phyloP scores from a whole-genome alignment of 2,329 filamentous ascomycete genomes.

The Calonectria pseudoreteaudii region DNA sequence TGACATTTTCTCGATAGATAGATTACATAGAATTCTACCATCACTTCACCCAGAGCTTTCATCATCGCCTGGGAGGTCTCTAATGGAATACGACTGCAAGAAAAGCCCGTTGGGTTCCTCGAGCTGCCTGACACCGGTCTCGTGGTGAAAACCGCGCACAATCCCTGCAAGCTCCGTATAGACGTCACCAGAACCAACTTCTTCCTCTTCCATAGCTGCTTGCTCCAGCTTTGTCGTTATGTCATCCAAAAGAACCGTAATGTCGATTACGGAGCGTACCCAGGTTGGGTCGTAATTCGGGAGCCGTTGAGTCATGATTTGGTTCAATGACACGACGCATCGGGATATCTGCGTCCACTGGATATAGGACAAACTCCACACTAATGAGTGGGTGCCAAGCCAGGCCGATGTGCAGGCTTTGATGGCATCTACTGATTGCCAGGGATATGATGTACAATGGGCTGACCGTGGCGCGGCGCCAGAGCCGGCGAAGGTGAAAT shows the following conservation, averaged over 20 bases:
- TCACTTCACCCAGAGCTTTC: background rate
- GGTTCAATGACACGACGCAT: background rate
- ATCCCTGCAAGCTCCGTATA: background rate
- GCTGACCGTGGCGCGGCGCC: background rate
- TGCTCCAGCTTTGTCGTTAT: background rate
- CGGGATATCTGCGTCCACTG: background rate
- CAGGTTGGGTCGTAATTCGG: background rate
- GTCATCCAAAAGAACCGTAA: background rate
- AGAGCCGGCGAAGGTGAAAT: too few relatives aligned
- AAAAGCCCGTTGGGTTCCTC: background rate
- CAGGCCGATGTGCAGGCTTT: background rate
- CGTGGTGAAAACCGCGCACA: background rate
- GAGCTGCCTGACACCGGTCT: background rate
- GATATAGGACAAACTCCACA: background rate
- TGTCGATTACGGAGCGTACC: background rate
- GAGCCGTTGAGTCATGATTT: background rate
- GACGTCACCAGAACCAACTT: background rate
- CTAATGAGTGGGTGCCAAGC: background rate
- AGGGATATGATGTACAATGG: background rate
- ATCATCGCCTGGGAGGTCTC: background rate
- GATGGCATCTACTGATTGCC: background rate
- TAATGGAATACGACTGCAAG: background rate
- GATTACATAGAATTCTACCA: background rate
- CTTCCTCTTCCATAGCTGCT: background rate
- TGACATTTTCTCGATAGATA: background rate